Evolutionary conservation across 2,329 filamentous ascomycete species (phyloP).

Genomic region (Volutella citrinella): DNA sequence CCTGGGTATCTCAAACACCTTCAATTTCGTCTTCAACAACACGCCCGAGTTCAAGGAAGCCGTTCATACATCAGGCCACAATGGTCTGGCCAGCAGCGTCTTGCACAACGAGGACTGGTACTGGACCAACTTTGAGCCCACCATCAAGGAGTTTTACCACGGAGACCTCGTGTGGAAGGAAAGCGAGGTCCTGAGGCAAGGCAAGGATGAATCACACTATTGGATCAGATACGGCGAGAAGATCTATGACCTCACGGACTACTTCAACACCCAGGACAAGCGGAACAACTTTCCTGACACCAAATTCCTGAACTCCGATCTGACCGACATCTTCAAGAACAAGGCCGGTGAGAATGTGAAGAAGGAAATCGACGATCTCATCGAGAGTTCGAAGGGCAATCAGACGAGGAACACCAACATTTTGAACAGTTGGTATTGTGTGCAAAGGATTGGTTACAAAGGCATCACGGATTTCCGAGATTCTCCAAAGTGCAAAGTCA

Average conservation of each 20-base stretch:
- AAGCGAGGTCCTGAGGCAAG: slow-evolving; percentile 59
- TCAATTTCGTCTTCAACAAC: slow-evolving; percentile 61
- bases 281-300: slow-evolving; percentile 56
- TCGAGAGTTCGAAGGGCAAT: slow-evolving; percentile 49
- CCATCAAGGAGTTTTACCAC: slow-evolving; percentile 82
- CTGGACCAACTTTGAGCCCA: slow-evolving; percentile 65
- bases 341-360: slow-evolving; percentile 82
- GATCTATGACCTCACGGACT: slow-evolving; percentile 89
- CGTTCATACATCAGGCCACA: slow-evolving; percentile 68
- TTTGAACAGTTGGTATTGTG: slow-evolving; percentile 70
- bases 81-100: slow-evolving; percentile 53
- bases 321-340: slow-evolving; percentile 67
- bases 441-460: slow-evolving; percentile 79
- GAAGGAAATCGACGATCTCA: slow-evolving; percentile 54
- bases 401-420: slow-evolving; percentile 49
- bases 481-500: slow-evolving; percentile 72
- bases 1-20: slow-evolving; percentile 59
- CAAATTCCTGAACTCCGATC: slow-evolving; percentile 66
- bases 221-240: slow-evolving; percentile 78
- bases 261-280: slow-evolving; percentile 71
- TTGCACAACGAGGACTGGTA: slow-evolving; percentile 76
- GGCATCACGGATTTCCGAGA: slow-evolving; percentile 84
- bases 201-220: slow-evolving; percentile 61
- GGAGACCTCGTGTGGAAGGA: slow-evolving; percentile 76
- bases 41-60: slow-evolving; percentile 56